phyloP scores from a whole-genome alignment of 495 filamentous ascomycete species.

The Lindgomyces ingoldianus region DNA sequence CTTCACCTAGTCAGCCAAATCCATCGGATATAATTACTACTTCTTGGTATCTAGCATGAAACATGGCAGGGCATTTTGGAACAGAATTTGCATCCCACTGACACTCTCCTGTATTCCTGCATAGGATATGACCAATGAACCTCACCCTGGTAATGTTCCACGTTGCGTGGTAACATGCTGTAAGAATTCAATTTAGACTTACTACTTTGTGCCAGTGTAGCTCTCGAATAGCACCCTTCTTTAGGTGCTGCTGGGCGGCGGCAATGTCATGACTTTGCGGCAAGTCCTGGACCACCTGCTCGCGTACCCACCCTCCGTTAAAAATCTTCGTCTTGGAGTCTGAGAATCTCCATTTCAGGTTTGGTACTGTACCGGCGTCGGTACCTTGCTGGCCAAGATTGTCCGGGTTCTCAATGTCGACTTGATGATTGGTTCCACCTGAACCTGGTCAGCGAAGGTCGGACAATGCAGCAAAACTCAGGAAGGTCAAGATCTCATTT shows the following conservation, averaged over 20 bases:
- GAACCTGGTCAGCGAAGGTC: constrained; percentile 13
- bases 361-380: constrained; percentile 60
- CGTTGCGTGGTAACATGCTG: too few species aligned
- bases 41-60: too few species aligned
- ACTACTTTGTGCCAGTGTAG: constrained; percentile 68
- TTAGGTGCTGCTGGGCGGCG: constrained; percentile 64
- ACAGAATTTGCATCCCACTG: too few species aligned
- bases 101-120: too few species aligned
- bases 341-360: constrained; percentile 67
- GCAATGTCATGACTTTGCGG: constrained; percentile 63
- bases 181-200: too few species aligned
- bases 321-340: constrained; percentile 62
- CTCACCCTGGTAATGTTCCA: too few species aligned
- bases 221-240: constrained; percentile 63
- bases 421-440: constrained; percentile 55
- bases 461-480: not conserved
- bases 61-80: too few species aligned
- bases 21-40: not conserved
- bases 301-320: constrained; percentile 63
- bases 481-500: too few species aligned
- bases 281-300: constrained; percentile 63
- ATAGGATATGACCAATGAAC: too few species aligned
- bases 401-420: constrained; percentile 57
- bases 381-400: constrained; percentile 59
- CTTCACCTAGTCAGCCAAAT: constrained; percentile 38